These are phyloP conservation scores for Aureobasidium uvarum DNA, from an alignment of 2,329 filamentous ascomycete genomes.

Conservation along the genomic window DNA sequence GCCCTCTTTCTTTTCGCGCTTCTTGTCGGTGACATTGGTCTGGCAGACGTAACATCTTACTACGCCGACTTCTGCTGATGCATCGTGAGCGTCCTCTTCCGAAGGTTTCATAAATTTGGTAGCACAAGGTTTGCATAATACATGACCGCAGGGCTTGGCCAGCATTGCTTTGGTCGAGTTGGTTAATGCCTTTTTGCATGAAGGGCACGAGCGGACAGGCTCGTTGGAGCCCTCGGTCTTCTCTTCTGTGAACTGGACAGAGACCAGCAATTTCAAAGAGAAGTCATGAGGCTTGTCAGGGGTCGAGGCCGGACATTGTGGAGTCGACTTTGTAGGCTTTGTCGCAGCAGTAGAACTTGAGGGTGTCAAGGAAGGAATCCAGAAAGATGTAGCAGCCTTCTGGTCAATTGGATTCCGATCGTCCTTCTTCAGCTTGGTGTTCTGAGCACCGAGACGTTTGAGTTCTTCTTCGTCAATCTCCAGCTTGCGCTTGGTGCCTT, in stretches of 20 bases:
- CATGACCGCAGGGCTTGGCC: constrained; percentile 85
- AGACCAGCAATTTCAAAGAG: constrained; percentile 73
- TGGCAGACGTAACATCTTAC: constrained; percentile 86
- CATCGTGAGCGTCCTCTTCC: constrained; percentile 58
- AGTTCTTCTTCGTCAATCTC: constrained; percentile 76
- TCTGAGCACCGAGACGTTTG: constrained; percentile 68
- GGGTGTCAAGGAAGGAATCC: constrained; percentile 83
- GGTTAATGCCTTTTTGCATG: constrained; percentile 76
- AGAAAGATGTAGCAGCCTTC: constrained; percentile 81
- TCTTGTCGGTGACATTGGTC: constrained; percentile 60
- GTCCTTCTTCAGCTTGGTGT: constrained; percentile 65
- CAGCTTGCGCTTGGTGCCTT: constrained; percentile 71
- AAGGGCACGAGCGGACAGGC: constrained; percentile 66
- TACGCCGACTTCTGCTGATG: constrained; percentile 51
- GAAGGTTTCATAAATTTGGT: constrained; percentile 72
- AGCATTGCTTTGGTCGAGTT: constrained; percentile 82
- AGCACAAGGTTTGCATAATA: constrained; percentile 81
- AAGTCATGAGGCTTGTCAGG: constrained; percentile 67
- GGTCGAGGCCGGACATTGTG: constrained; percentile 61
- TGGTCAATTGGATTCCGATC: constrained; percentile 62
- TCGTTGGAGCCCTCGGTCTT: constrained; percentile 47
- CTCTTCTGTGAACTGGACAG: constrained; percentile 74
- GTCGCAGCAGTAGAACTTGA: constrained; percentile 43
- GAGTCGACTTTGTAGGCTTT: constrained; percentile 47
- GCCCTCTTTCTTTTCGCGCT: constrained; percentile 35